These are phyloP conservation scores for Pelargonium australe DNA, from an alignment of 441 rosid genomes.

Conservation along the genomic window DNA sequence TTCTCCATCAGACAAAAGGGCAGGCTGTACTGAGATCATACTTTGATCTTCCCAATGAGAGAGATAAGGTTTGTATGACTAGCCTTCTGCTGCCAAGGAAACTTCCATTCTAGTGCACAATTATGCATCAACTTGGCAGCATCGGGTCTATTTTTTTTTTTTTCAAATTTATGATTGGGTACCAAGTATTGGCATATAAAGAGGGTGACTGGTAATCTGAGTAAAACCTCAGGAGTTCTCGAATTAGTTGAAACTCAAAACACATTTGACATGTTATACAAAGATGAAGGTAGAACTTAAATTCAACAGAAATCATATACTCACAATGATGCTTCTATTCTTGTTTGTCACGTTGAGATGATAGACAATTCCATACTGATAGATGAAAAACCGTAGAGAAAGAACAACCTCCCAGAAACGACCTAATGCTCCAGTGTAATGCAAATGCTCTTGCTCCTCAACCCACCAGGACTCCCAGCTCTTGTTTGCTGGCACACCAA, in stretches of 20 bases:
- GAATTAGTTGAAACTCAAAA: neutral
- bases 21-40: no score
- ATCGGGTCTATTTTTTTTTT: neutral
- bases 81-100: neutral
- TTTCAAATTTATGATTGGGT: no score
- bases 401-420: slow-evolving; percentile 69
- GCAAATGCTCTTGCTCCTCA: slow-evolving; percentile 33
- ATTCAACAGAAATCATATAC: slow-evolving; percentile 20
- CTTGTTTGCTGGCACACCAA: slow-evolving; percentile 24
- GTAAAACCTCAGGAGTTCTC: neutral
- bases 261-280: neutral
- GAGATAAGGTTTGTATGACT: no score
- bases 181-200: no score
- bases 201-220: no score
- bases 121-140: neutral
- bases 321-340: slow-evolving; percentile 47
- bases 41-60: no score
- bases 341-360: slow-evolving; percentile 52
- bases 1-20: no score
- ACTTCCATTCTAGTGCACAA: neutral
- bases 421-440: slow-evolving; percentile 59
- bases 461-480: slow-evolving; percentile 34
- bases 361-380: slow-evolving; percentile 85
- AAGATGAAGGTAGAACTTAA: slow-evolving; percentile 5
- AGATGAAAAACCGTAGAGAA: slow-evolving; percentile 58